Evolutionary conservation across 1,284 basidiomycete species (phyloP), one percentile per base, ranked within the genome.

Genomic region (Sparassis latifolia): DNA sequence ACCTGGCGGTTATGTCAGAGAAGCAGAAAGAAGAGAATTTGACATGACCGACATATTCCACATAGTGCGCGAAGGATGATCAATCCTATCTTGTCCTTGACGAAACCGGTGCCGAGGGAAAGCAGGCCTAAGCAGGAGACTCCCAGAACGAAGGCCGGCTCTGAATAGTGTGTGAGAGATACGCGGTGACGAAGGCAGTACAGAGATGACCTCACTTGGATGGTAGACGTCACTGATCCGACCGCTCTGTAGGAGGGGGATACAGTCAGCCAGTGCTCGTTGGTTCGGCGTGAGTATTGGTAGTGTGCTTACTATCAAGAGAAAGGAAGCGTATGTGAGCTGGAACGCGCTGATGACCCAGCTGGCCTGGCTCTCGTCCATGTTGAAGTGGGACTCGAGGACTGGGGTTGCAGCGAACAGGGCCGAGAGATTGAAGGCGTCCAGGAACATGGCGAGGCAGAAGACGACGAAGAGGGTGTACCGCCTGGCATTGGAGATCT

Each of bases 301-400:
- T 44, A 44, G 45, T 33, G 28, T 10, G 64, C 71, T 37, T 53
- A 74, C 72, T 3, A 69, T 61, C 42, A 74, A 62, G 20, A 75
- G 61, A 47, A 74, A 69, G 1, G 72, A 62, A 6, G 73, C 71
- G 50, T 74, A 74, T 3, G 72, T 74, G 40, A 74, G 59, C 47
- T 73, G 70, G 49, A 65, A 73, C n/a, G 65, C 72, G 52, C 68
- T 68, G 37, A 72, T 55, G 27, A 71, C 50, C 73, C 72, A 75
- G 40, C 59, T 55, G 12, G 53, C 57, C 44, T 67, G 59, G 42
- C 55, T 61, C 31, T 58, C 49, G 41, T 55, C 52, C 43, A 69
- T 64, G 42, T 55, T 39, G 41, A 69, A 55, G 20, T 58, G 52
- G 20, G 12, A 32, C n/a, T 56, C 52, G 43, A 68, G 53, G 39